A percentile compares a stretch with the other conserved stretches of the same genome.
Evolutionary conservation across 768 basidiomycete species (phyloP).

Genomic region (Pisolithus orientalis): DNA sequence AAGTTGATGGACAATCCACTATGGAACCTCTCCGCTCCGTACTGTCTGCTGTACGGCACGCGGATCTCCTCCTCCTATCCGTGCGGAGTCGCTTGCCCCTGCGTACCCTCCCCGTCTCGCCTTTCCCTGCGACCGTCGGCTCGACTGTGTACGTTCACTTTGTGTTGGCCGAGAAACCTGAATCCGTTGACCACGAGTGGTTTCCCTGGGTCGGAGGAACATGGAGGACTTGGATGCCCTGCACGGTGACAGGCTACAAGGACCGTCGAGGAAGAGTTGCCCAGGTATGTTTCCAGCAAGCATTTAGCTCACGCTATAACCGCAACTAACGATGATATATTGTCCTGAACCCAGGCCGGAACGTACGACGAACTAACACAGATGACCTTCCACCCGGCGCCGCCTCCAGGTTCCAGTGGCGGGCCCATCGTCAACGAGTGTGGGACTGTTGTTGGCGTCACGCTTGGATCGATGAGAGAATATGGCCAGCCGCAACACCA

Average conservation of each 20-base stretch:
- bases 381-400: constrained; percentile 47
- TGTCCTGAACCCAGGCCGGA: constrained; percentile 41
- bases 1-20: constrained; percentile 6
- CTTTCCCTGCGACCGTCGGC: constrained; percentile 47
- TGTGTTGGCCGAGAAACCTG: constrained; percentile 33
- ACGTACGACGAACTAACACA: constrained; percentile 62
- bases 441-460: constrained; percentile 60
- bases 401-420: constrained; percentile 62
- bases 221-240: constrained; percentile 48
- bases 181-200: constrained; percentile 37
- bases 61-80: constrained; percentile 48
- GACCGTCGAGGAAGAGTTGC: constrained; percentile 55
- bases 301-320: not conserved
- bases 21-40: constrained; percentile 37
- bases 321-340: not conserved
- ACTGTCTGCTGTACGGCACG: constrained; percentile 51
- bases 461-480: constrained; percentile 56
- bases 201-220: constrained; percentile 46
- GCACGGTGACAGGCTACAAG: constrained; percentile 50
- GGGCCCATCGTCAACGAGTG: constrained; percentile 60
- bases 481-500: constrained; percentile 39
- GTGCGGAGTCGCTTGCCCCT: constrained; percentile 21
- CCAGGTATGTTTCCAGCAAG: constrained; percentile 31
- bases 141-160: constrained; percentile 49
- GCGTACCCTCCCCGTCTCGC: constrained; percentile 51